Evolutionary conservation across 163 green algal genomes (phyloP), one percentile per base, ranked within the genome.

Genomic region (Coccomyxa subellipsoidea): DNA sequence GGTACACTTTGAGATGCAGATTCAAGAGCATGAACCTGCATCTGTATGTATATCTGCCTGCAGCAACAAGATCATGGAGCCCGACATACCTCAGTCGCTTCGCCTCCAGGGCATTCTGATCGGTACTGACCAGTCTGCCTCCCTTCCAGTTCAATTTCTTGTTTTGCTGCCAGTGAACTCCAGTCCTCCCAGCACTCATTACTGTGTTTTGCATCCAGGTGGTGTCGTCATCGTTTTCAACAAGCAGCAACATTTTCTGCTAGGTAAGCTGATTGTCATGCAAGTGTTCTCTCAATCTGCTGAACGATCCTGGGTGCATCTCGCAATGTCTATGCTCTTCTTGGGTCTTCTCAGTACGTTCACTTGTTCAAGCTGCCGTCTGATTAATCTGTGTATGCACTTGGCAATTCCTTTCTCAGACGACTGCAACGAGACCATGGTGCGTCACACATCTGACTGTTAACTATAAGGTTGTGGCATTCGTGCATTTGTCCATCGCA

Each of bases 81-180:
- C 94, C 25, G 92, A 95, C 15, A 90, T 96, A n/a, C 93, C 94
- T 0, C 94, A 97, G 27, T 93, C 92, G 6, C 88, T 97, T 34
- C 85, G 94, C 5, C 81, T 97, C 40, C 91, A 96, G 38, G 92
- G 88, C 76, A 92, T 97, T 38, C 86, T 96, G 0, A 88, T 93
- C 35, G 90, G 85, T 87, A 9, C 32, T 27, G 10, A 29, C 15
- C 71, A 75, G 3, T 38, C 1, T n/a, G n/a, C n/a, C n/a, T n/a
- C n/a, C n/a, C n/a, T n/a, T n/a, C n/a, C n/a, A n/a, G n/a, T n/a
- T n/a, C n/a, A n/a, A n/a, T n/a, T n/a, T n/a, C n/a, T n/a, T n/a
- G n/a, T n/a, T n/a, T n/a, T n/a, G n/a, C n/a, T n/a, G n/a, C n/a
- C n/a, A n/a, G n/a, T n/a, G n/a, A n/a, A n/a, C n/a, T n/a, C n/a